Percentiles rank a stretch among this genome's conserved stretches.
Conservation (phyloP, 768 basidiomycete genomes). For the Rubroboletus pulcherrimus region DNA sequence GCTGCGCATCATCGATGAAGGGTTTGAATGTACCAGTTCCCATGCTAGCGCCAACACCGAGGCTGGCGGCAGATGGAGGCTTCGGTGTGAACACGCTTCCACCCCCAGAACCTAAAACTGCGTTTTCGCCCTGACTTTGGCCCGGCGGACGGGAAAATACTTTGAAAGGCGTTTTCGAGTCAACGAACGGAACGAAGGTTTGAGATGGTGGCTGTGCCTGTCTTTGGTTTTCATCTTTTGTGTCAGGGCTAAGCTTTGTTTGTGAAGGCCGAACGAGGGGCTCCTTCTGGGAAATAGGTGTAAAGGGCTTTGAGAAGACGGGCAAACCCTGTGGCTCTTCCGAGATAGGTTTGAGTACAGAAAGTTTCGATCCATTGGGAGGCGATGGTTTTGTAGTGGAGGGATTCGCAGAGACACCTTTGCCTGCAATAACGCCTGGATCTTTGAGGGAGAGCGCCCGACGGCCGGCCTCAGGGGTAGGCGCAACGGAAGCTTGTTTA, state of each 20-base stretch:
- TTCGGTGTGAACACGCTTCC: conserved; percentile 45
- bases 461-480: conserved; percentile 30
- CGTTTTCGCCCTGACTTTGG: conserved; percentile 40
- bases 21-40: conserved; percentile 34
- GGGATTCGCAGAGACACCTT: conserved; percentile 17
- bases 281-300: conserved; percentile 47
- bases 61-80: conserved; percentile 22
- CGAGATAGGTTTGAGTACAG: conserved; percentile 32
- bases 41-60: conserved; percentile 2
- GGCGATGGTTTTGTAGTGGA: conserved; percentile 27
- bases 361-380: conserved; percentile 16
- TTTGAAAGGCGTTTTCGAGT: conserved; percentile 42
- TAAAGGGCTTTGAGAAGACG: conserved; percentile 64
- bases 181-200: conserved; percentile 41
- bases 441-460: conserved; percentile 54
- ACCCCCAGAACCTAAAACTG: conserved; percentile 13
- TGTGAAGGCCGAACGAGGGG: conserved; percentile 26
- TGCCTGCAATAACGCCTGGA: conserved; percentile 14
- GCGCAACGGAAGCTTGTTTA: conserved; percentile 39
- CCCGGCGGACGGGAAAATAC: conserved; percentile 69
- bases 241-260: conserved; percentile 14
- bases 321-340: conserved; percentile 37
- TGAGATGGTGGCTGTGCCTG: conserved; percentile 21
- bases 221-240: conserved; percentile 16
- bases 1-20: conserved; percentile 28